Evolutionary conservation across 768 basidiomycete genomes (phyloP).

Genomic region (Pleurotus cornucopiae): DNA sequence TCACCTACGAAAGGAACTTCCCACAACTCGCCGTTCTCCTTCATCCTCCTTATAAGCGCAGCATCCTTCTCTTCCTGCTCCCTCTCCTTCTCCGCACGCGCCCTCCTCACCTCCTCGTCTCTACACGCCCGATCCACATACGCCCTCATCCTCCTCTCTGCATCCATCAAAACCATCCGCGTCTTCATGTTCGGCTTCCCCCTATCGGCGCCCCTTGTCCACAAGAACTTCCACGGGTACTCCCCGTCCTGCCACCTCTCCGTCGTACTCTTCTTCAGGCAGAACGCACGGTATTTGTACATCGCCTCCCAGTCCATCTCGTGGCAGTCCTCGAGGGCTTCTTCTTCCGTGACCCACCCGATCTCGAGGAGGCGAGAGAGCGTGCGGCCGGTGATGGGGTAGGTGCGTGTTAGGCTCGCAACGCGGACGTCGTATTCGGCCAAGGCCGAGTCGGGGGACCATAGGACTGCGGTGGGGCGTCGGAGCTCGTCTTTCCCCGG

Average conservation of each 20-base stretch:
- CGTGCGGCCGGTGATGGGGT: conserved; percentile 32
- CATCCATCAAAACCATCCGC: neutral
- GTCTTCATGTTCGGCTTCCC: neutral
- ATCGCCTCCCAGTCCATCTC: conserved; percentile 32
- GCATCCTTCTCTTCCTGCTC: neutral
- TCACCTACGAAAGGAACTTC: too few relatives aligned
- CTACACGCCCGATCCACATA: neutral
- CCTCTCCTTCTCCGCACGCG: neutral
- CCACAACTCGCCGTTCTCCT: neutral
- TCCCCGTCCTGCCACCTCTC: neutral
- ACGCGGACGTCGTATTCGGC: conserved; percentile 38
- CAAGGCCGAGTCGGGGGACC: conserved; percentile 32
- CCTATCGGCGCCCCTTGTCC: neutral
- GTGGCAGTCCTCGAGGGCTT: conserved; percentile 24
- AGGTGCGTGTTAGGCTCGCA: conserved; percentile 19
- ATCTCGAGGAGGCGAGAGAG: conserved; percentile 33
- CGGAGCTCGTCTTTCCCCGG: neutral
- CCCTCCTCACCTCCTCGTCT: neutral
- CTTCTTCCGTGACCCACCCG: conserved; percentile 32
- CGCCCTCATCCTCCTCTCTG: neutral
- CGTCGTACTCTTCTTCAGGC: neutral
- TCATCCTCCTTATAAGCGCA: neutral
- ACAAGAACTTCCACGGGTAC: neutral
- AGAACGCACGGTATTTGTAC: neutral
- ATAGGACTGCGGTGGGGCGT: conserved; percentile 25